phyloP scores from a whole-genome alignment of 371 early-diverging fungal genomes.

The Syncephalastrum sp. region DNA sequence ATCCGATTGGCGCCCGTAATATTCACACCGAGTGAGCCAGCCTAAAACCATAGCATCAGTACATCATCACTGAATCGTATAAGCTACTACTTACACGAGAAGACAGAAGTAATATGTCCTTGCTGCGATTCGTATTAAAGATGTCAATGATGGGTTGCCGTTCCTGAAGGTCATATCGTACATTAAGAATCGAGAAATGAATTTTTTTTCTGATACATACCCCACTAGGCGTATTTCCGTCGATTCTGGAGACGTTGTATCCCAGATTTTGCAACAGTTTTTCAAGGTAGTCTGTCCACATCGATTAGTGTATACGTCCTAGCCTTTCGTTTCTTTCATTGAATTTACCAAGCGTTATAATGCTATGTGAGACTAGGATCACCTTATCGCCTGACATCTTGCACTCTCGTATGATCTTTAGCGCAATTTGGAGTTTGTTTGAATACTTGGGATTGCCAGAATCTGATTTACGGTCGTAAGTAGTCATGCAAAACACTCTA shows the following conservation, averaged over 20 bases:
- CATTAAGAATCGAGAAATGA: neutral
- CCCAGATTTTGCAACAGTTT: slow-evolving; percentile 9
- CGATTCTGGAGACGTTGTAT: slow-evolving; percentile 41
- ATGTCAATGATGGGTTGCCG: slow-evolving; percentile 75
- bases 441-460: slow-evolving; percentile 23
- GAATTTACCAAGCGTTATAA: slow-evolving; percentile 60
- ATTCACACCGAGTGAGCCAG: slow-evolving; percentile 89
- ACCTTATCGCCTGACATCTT: slow-evolving; percentile 58
- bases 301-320: neutral
- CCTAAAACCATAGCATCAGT: slow-evolving; percentile 20
- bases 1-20: slow-evolving; percentile 86
- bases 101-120: slow-evolving; percentile 72
- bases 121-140: slow-evolving; percentile 59
- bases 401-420: slow-evolving; percentile 29
- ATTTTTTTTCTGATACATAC: slow-evolving; percentile 16
- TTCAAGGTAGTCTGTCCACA: slow-evolving; percentile 53
- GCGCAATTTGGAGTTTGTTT: slow-evolving; percentile 25
- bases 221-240: slow-evolving; percentile 43
- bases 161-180: slow-evolving; percentile 21
- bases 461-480: slow-evolving; percentile 9
- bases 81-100: slow-evolving; percentile 42
- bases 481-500: neutral
- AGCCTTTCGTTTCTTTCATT: slow-evolving; percentile 7
- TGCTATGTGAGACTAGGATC: slow-evolving; percentile 72
- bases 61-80: neutral